phyloP scores from a whole-genome alignment of 129 eudicot genomes.

The Lactuca saligna region DNA sequence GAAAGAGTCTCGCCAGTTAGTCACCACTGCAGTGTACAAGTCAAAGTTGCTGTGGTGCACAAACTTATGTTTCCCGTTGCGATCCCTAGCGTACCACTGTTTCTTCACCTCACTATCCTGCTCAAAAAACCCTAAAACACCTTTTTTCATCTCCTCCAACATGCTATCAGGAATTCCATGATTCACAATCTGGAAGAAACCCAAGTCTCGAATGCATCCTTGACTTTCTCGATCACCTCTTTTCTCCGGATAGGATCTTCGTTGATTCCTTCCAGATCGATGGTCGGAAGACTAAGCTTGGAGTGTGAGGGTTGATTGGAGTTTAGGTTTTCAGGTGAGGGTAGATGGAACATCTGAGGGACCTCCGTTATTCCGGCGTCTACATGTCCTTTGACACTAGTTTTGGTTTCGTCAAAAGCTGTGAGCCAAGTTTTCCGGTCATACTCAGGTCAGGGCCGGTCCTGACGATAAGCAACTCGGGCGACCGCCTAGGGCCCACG shows the following conservation, averaged over 20 bases:
- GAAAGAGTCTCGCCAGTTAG: slow-evolving; percentile 39
- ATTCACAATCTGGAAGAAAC: slow-evolving; percentile 44
- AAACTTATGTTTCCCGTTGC: background rate
- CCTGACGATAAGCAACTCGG: too few species aligned
- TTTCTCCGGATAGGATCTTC: slow-evolving; percentile 3
- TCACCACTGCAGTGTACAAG: slow-evolving; percentile 15
- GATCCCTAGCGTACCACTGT: slow-evolving; percentile 34
- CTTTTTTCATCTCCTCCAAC: slow-evolving; percentile 38
- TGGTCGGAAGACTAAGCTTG: slow-evolving; percentile 21
- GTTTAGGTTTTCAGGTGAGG: slow-evolving; percentile 8
- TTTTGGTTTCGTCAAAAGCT: slow-evolving; percentile 35
- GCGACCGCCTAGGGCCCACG: too few species aligned
- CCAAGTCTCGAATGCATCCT: slow-evolving; percentile 33
- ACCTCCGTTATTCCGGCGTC: slow-evolving; percentile 38
- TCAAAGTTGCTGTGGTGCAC: slow-evolving; percentile 28
- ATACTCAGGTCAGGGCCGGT: too few species aligned
- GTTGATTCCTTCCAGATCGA: slow-evolving; percentile 25
- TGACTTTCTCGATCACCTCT: slow-evolving; percentile 19
- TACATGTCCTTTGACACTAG: slow-evolving; percentile 40
- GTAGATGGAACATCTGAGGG: slow-evolving; percentile 30
- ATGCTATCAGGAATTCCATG: slow-evolving; percentile 30
- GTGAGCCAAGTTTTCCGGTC: slow-evolving; percentile 25
- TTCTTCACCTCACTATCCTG: slow-evolving; percentile 47
- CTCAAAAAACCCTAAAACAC: slow-evolving; percentile 31
- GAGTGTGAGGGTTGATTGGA: background rate